Evolutionary conservation across 768 basidiomycete species (phyloP).

Genomic region (Trametes meyenii): DNA sequence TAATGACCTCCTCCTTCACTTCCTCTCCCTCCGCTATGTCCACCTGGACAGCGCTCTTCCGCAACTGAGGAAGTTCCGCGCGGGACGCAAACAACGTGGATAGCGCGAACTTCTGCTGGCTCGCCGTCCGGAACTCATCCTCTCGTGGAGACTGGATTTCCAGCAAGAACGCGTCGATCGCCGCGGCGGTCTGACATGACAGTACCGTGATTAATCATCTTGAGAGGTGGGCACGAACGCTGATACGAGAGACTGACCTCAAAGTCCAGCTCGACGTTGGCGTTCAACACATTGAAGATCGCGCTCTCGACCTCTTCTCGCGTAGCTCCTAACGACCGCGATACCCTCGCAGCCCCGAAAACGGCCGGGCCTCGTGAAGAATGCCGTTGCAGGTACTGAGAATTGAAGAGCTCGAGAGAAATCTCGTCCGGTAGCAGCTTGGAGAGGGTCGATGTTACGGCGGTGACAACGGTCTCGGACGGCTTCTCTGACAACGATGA

Average conservation of each 20-base stretch:
- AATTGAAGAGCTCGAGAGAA: constrained; percentile 68
- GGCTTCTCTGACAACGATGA: constrained; percentile 46
- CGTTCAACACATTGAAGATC: constrained; percentile 51
- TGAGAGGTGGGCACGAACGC: not conserved
- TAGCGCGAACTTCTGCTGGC: constrained; percentile 54
- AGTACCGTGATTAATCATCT: not conserved
- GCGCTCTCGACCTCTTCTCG: constrained; percentile 62
- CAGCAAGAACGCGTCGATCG: constrained; percentile 50
- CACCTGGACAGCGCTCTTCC: constrained; percentile 12
- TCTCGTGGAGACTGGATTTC: constrained; percentile 52
- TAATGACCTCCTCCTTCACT: constrained; percentile 20
- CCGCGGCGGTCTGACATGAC: constrained; percentile 51
- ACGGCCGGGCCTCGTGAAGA: constrained; percentile 52
- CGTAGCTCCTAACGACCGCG: constrained; percentile 48
- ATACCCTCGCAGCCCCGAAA: constrained; percentile 65
- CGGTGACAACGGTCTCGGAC: constrained; percentile 49
- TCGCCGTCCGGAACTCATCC: constrained; percentile 63
- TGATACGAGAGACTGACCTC: constrained; percentile 42
- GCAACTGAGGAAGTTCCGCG: constrained; percentile 51
- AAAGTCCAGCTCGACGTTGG: constrained; percentile 47
- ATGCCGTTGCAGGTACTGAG: constrained; percentile 73
- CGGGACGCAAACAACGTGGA: constrained; percentile 68
- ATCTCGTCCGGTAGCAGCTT: constrained; percentile 59
- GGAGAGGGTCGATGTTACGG: constrained; percentile 51
- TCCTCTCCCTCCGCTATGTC: constrained; percentile 6